Conservation (phyloP, 2,329 filamentous ascomycete species). For the Fusarium brevicatenulatum region DNA sequence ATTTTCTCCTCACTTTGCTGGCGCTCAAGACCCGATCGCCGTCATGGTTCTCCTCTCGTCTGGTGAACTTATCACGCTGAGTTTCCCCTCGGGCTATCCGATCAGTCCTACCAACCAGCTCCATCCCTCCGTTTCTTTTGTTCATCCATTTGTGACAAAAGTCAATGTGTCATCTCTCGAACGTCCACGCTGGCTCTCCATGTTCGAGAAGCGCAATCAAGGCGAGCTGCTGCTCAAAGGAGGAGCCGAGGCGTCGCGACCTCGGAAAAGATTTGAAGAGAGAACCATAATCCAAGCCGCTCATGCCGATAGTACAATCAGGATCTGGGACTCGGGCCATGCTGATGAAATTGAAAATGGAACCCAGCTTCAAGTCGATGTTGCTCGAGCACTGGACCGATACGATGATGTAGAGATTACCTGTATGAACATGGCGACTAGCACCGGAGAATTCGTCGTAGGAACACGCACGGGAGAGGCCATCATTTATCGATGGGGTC, state of each 20-base stretch:
- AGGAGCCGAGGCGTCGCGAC: conserved; percentile 76
- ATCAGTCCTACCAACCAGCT: conserved; percentile 94
- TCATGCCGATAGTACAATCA: conserved; percentile 90
- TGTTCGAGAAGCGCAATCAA: conserved; percentile 84
- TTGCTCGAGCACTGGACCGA: conserved; percentile 84
- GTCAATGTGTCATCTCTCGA: conserved; percentile 78
- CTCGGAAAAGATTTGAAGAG: conserved; percentile 80
- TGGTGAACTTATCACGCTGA: conserved; percentile 88
- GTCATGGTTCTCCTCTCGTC: conserved; percentile 82
- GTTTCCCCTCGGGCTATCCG: conserved; percentile 90
- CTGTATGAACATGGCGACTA: conserved; percentile 81
- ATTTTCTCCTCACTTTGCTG: conserved; percentile 83
- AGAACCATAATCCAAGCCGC: conserved; percentile 87
- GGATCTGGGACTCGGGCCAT: conserved; percentile 92
- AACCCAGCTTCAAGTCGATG: conserved; percentile 82
- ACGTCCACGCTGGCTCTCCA: conserved; percentile 85
- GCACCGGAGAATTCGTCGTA: conserved; percentile 84
- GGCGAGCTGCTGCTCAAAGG: conserved; percentile 83
- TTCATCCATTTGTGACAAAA: conserved; percentile 87
- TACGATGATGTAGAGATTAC: conserved; percentile 80
- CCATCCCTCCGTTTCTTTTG: conserved; percentile 85
- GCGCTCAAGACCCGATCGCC: conserved; percentile 90
- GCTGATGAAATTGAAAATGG: conserved; percentile 94
- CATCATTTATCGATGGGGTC: conserved; percentile 87
- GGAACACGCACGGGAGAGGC: conserved; percentile 87